Base-by-base conservation (phyloP, 768 basidiomycete genomes). In the Phanerodontia chrysosporium region DNA sequence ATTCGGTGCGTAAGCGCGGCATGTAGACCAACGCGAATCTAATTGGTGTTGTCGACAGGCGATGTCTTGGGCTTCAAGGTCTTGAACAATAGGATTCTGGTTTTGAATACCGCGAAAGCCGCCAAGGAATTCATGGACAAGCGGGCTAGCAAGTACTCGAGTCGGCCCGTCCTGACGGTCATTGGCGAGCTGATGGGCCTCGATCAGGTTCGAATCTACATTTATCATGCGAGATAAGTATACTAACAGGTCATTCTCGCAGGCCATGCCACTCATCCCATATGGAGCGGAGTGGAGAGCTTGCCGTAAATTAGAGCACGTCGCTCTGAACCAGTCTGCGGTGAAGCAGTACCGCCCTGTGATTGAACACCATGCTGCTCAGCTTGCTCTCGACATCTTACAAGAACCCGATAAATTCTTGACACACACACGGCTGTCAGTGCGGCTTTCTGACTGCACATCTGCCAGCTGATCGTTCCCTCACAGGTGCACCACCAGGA, bases 141-240 rank as follows among this genome's bases (percentile, higher is more conserved):
- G 65, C 21, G 62, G 3, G 53, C 52, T 0, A 0, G 48, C 2
- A 53, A 21, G 18, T 59, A 59, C 32, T 53, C 42, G 6, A 21
- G 53, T 39, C 64, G 73, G 4, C 72, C 73, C 2, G 65, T 60
- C 16, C 71, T 76, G 16, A 67, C 69, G 0, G 72, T 78, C 49
- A 70, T 71, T 8, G 71, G 75, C 10, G 74, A 74, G 30, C 67
- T 77, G 65, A 72, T 73, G 67, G 63, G 62, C 2, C 51, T 72
- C 59, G 62, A 45, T 13, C 44, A 60, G 53, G 66, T 65, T 48
- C 21, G 48, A 3, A 12, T 9, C 3, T 46, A 45, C 32, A n/a
- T n/a, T n/a, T n/a, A n/a, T n/a, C n/a, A n/a, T n/a, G n/a, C n/a
- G n/a, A n/a, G n/a, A n/a, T n/a, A n/a, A n/a, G n/a, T n/a, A n/a